Evolutionary conservation across 352 stramenopile genomes (phyloP), one percentile per base, ranked within the genome.

Genomic region (Phytophthora kernoviae): DNA sequence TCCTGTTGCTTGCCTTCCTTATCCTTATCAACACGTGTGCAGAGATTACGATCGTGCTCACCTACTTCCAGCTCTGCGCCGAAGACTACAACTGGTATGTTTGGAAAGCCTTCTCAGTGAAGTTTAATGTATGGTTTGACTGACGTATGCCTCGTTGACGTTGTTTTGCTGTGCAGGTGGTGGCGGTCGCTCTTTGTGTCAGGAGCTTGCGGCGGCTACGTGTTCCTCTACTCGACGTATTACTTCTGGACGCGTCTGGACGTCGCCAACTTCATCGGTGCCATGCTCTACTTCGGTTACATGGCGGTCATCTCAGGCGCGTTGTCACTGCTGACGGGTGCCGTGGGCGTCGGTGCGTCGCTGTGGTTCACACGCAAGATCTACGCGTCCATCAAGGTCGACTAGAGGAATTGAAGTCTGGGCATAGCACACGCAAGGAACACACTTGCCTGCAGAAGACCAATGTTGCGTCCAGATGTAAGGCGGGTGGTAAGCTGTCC

Each of bases 11-110:
- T 32, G 97, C 98, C 41, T 99, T 99, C 68, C 58, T 99, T 44
- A 99, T 99, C 65, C 82, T 99, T 34, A 75, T 99, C 51, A 89
- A 99, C 54, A 99, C 97, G 21, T 99, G 96, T 71, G 96, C 97
- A 7, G 97, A 99, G 73, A 99, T 99, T 75, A 98, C 97, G 40
- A 98, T 99, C 68, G 93, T 99, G 34, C 93, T 99, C 72, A 98
- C 89, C 62, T 99, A 99, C 83, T 99, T 99, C 76, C 97, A 99
- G 88, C 94, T 99, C 11, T 99, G 96, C 70, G 81, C 93, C 24
- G 98, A 99, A 79, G 97, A 99, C 81, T 99, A 99, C 81, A 96
- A 99, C 80, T 99, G 98, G 98, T 99, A 68, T 58, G 82, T 80
- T 63, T 56, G n/a, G n/a, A n/a, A 1, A 15, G 99, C 79, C 11